Evolutionary conservation across 352 stramenopile species (phyloP).

Genomic region (Phytopythium mirpurense): DNA sequence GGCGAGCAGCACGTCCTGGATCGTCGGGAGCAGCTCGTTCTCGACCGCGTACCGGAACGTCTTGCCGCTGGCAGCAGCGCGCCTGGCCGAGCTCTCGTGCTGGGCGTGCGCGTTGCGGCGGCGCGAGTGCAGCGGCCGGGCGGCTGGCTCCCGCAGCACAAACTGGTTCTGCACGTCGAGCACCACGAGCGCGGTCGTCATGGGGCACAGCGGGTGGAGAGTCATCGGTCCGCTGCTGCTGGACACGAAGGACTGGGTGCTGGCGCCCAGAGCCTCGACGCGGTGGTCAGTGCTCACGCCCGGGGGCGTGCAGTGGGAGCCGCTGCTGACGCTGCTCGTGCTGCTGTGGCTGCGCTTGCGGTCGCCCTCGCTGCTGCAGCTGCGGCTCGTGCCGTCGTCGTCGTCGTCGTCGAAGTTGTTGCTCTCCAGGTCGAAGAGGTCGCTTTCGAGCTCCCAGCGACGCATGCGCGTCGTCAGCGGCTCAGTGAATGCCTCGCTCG

Average conservation of each 20-base stretch:
- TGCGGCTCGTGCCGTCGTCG: conserved; percentile 7
- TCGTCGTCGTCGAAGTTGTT: conserved; percentile 5
- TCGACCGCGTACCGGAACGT: conserved; percentile 50
- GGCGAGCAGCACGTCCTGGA: conserved; percentile 54
- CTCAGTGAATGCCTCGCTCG: conserved; percentile 6
- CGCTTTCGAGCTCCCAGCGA: conserved; percentile 11
- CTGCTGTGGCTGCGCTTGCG: background rate
- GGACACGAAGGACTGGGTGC: background rate
- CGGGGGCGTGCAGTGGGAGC: too few species aligned
- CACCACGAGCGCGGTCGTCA: conserved; percentile 60
- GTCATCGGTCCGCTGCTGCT: background rate
- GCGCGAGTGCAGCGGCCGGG: background rate
- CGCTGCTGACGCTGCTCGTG: conserved; percentile 13
- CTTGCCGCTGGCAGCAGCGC: conserved; percentile 2
- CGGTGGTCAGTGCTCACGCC: too few species aligned
- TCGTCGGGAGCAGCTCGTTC: conserved; percentile 41
- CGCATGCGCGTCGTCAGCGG: conserved; percentile 12
- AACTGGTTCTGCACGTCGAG: conserved; percentile 77
- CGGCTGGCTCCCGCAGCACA: conserved; percentile 22
- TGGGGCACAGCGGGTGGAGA: conserved; percentile 49
- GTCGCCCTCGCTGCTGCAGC: background rate
- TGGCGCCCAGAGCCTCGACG: too few species aligned
- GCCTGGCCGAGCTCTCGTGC: conserved; percentile 1
- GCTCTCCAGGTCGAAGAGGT: conserved; percentile 11
- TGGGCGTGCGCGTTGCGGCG: background rate